Evolutionary conservation across 345 rosid species (phyloP), one percentile per base, ranked within the genome.

Genomic region (Erucastrum elatum): DNA sequence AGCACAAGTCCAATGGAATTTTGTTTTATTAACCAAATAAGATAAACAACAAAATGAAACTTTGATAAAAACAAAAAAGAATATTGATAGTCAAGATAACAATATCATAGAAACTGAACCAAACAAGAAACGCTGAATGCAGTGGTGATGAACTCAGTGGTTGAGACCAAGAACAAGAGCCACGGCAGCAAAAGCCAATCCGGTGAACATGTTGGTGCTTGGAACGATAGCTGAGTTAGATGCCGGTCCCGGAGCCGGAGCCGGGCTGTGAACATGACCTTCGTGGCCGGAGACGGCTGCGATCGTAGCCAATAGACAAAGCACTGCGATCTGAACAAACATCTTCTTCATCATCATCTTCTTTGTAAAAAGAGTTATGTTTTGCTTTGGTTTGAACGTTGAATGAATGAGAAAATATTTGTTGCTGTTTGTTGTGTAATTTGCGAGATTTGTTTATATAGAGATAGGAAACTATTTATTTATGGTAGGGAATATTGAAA

Each of bases 91-190:
- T 78, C 72, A 78, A 39, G 77, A 65, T 34, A 71, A 65, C 61
- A 72, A 34, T 58, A 59, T 30, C n/a, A 59, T 63, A 41, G 10
- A 72, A 66, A 33, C 46, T 30, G 68, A 60, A 74, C 53, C 25
- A 31, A 68, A 53, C 27, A 55, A 60, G 25, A 34, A 63, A 35
- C 15, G 13, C 70, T 8, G 74, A 76, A 60, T 8, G 63, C 30
- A 16, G 16, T 67, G 13, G 67, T 25, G 29, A 37, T 6, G 12
- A 64, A 55, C 79, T 80, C 30, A 75, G 25, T 80, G 80, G 68
- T 75, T 70, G 27, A 67, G 68, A 71, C 80, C 78, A 80, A 71
- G 11, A 75, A 81, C 10, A 8, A 76, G 37, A 66, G 85, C 84
- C 37, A 77, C 58, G 51, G 74, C 75, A 7, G 82, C 80, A 53